These are phyloP conservation scores for Inga oerstediana DNA, from an alignment of 306 rosid species.

Conservation along the genomic window DNA sequence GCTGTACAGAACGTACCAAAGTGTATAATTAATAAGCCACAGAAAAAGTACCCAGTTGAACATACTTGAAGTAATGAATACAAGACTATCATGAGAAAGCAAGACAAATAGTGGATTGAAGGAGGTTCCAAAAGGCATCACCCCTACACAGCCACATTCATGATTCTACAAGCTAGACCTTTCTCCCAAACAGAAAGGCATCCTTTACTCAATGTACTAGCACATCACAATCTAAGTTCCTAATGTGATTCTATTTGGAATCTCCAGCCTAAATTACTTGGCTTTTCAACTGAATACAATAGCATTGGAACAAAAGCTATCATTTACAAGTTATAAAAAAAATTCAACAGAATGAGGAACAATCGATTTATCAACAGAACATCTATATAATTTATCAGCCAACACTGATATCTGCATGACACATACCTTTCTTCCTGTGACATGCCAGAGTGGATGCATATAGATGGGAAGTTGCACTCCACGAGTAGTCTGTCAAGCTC, in stretches of 20 bases:
- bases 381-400: not conserved
- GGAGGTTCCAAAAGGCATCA: constrained; percentile 39
- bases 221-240: constrained; percentile 16
- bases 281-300: not conserved
- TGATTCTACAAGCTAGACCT: not conserved
- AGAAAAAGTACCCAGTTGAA: not conserved
- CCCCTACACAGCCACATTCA: not conserved
- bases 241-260: not conserved
- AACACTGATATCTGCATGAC: not conserved
- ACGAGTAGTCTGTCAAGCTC: constrained; percentile 94
- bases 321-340: not conserved
- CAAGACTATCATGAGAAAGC: not conserved
- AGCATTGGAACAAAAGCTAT: not conserved
- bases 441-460: constrained; percentile 99
- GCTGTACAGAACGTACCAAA: not conserved
- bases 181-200: not conserved
- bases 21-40: not conserved
- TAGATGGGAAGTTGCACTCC: constrained; percentile 97
- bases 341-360: not conserved
- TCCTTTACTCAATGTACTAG: not conserved
- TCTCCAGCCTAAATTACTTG: not conserved
- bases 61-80: not conserved
- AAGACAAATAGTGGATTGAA: not conserved
- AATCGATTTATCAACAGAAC: not conserved
- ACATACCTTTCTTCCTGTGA: constrained; percentile 95